phyloP scores from a whole-genome alignment of 352 stramenopile genomes.

The Salisapilia sapeloensis region DNA sequence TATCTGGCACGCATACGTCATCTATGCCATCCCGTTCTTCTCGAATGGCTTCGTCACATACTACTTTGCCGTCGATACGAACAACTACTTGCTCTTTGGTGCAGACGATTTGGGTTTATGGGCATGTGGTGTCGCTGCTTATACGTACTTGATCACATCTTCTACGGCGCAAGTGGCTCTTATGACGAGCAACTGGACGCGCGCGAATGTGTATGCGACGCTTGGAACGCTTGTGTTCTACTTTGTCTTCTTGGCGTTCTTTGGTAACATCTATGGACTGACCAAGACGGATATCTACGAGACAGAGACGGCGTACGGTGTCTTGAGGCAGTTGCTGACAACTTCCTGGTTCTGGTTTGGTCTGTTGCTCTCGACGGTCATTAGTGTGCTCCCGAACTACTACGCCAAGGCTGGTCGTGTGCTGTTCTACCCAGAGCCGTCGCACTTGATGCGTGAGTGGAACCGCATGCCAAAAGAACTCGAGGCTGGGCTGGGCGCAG shows the following conservation, averaged over 20 bases:
- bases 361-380: slow-evolving; percentile 34
- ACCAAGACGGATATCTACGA: slow-evolving; percentile 68
- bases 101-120: slow-evolving; percentile 60
- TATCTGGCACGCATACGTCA: slow-evolving; percentile 79
- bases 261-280: slow-evolving; percentile 58
- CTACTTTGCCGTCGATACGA: slow-evolving; percentile 46
- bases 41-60: slow-evolving; percentile 68
- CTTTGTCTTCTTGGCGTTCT: slow-evolving; percentile 74
- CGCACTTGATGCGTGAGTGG: slow-evolving; percentile 82
- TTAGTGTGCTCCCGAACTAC: slow-evolving; percentile 66
- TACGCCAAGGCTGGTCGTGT: slow-evolving; percentile 73
- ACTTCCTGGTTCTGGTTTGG: slow-evolving; percentile 79
- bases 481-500: slow-evolving; percentile 13
- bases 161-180: slow-evolving; percentile 73
- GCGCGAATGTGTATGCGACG: slow-evolving; percentile 46
- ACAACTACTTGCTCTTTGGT: slow-evolving; percentile 34
- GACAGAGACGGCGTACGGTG: slow-evolving; percentile 47
- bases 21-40: slow-evolving; percentile 74
- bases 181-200: slow-evolving; percentile 84
- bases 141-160: slow-evolving; percentile 75
- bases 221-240: slow-evolving; percentile 76
- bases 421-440: slow-evolving; percentile 79
- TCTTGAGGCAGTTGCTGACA: slow-evolving; percentile 33
- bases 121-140: slow-evolving; percentile 62
- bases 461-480: slow-evolving; percentile 72